Base-by-base conservation (phyloP, 352 stramenopile genomes). In the Elongisporangium prolatum region DNA sequence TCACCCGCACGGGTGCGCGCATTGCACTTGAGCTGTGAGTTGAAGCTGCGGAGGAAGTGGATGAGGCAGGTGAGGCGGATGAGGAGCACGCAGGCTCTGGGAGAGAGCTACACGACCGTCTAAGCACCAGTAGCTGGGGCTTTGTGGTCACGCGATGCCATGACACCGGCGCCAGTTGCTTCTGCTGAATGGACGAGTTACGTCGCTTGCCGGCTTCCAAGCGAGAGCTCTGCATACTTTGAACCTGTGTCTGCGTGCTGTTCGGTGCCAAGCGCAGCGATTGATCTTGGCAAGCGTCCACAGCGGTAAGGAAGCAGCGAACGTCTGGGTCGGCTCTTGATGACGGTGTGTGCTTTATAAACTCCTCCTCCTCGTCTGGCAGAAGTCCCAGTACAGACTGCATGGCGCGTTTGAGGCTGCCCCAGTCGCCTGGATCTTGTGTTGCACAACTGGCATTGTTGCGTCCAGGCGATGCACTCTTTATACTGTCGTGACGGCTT, bases 61-160 rank as follows among this genome's bases (percentile, higher is more conserved):
- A 4, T 7, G 54, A 13, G 11, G 21, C 3, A 22, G 54, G 2
- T 22, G 21, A 16, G 18, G 53, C 40, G 14, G 21, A 38, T 18
- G 34, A 37, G 38, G 28, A 22, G n/a, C 21, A 50, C 21, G 22
- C 21, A 10, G 51, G 28, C 28, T 40, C 28, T 22, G 54, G 54
- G 16, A 40, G 50, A 5, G 24, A 17, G 24, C 28, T 17, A 24
- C 38, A 21, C 55, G 1, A 57, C 38, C 21, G 40, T 10, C 13
- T 56, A 48, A 52, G 57, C 10, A 86, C 69, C 16, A 82, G 60
- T 25, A 87, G 60, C 57, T 80, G 65, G 1, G 67, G 75, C 53
- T 86, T 87, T 11, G 71, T 80, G 10, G 71, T 17, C 21, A 86
- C 75, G 8, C 64, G 69, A 48, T 84, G 69, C 78, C 78, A 86